Conservation (phyloP, 495 filamentous ascomycete species). For the Penicillium waksmanii region DNA sequence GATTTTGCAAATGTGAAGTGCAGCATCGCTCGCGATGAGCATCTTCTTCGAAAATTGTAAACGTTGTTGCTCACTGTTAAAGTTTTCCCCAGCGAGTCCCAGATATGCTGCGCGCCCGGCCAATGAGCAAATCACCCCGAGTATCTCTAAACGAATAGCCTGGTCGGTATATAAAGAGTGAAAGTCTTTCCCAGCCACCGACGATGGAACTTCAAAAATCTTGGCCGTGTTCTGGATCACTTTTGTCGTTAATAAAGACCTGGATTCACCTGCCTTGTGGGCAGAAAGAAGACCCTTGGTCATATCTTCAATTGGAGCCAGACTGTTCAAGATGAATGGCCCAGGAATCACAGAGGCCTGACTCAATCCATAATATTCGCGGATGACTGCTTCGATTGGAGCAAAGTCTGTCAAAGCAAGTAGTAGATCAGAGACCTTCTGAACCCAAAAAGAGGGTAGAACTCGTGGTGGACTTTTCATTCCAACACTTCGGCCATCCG, state of each 20-base stretch:
- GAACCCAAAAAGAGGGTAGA: constrained; percentile 33
- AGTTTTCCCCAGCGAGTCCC: constrained; percentile 25
- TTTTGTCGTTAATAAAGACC: not conserved
- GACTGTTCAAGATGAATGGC: constrained; percentile 28
- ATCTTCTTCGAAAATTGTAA: constrained; percentile 32
- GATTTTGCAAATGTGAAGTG: constrained; percentile 35
- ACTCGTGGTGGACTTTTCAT: constrained; percentile 10
- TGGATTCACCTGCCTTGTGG: not conserved
- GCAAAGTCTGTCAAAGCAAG: constrained; percentile 25
- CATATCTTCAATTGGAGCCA: constrained; percentile 4
- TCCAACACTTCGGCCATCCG: constrained; percentile 12
- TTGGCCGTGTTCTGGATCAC: constrained; percentile 35
- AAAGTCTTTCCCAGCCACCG: constrained; percentile 24
- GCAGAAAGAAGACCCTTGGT: not conserved
- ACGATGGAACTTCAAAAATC: constrained; percentile 21
- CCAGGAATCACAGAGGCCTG: constrained; percentile 30
- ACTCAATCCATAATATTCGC: constrained; percentile 32
- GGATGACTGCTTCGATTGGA: constrained; percentile 24
- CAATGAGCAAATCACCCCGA: constrained; percentile 32
- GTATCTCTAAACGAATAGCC: constrained; percentile 34
- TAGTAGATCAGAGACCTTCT: constrained; percentile 27
- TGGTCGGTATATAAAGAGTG: constrained; percentile 29
- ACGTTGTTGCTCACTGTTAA: constrained; percentile 10
- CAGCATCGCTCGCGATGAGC: constrained; percentile 30
- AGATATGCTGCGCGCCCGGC: constrained; percentile 33